Evolutionary conservation across 768 basidiomycete genomes (phyloP), one percentile per base, ranked within the genome.

Genomic region (Rhizopogon vinicolor): DNA sequence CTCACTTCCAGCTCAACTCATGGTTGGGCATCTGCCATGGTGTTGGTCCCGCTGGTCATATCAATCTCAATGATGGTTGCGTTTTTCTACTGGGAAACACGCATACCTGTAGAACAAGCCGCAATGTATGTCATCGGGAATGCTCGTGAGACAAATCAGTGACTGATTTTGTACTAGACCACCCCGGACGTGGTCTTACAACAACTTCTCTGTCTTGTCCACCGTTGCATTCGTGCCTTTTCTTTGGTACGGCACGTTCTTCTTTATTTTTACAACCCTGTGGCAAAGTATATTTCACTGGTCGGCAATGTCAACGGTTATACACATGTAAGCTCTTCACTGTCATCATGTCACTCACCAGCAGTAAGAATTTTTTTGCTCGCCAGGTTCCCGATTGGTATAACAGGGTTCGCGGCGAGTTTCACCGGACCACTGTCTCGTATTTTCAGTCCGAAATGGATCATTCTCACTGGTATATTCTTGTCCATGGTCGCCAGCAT

Each of bases 61-160:
- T 76, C 81, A 5, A 61, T 80, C 55, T 39, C 75, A 10, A 57
- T 78, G 10, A 60, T 68, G 41, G 59, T 66, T 29, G 65, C 51
- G 1, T 85, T 85, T 70, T 79, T 85, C 66, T 67, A 73, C 50
- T 83, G 76, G 74, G 81, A 84, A 59, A 65, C 73, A 8, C 44
- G 60, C 0, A 62, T 80, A 10, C 76, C 75, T 2, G 59, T 61
- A 12, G 65, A 77, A 12, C 63, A 60, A 4, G 80, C 83, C 9
- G 74, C 75, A 5, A 62, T 79, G 76, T 78, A 59, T 42, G 74
- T 61, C 13, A 19, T 18, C 49, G 44, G 48, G 12, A 18, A 39
- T 54, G 31, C 35, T 54, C 10, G 31, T 31, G 13, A 25, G 3
- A 25, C 14, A 8, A 35, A 8, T 37, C 58, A 35, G 59, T 41